A percentile compares a stretch with the other conserved stretches of the same genome.
phyloP scores from a whole-genome alignment of 2,329 filamentous ascomycete species.

The Cercospora beticola region DNA sequence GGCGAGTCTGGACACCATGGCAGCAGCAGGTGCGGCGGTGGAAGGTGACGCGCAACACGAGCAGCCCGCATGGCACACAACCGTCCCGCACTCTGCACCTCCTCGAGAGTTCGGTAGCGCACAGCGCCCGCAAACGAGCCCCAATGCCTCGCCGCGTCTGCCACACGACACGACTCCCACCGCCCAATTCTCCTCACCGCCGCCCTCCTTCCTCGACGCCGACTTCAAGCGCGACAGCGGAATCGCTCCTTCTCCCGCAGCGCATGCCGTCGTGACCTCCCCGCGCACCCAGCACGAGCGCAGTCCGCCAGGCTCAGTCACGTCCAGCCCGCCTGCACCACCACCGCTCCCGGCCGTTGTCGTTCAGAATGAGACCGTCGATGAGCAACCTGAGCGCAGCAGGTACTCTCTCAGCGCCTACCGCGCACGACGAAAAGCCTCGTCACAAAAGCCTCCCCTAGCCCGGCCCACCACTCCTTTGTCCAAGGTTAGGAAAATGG shows the following conservation, averaged over 20 bases:
- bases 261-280: constrained; percentile 23
- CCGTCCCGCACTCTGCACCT: not conserved
- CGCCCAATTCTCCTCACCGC: not conserved
- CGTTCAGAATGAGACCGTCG: constrained; percentile 40
- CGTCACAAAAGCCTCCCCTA: not conserved
- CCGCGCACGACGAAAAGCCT: not conserved
- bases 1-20: constrained; percentile 5
- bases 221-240: constrained; percentile 37
- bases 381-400: constrained; percentile 21
- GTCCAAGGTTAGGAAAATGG: constrained; percentile 20
- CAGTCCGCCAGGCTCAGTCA: not conserved
- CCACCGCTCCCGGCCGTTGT: constrained; percentile 46
- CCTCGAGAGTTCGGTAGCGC: not conserved
- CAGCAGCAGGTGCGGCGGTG: not conserved
- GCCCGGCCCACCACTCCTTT: constrained; percentile 14
- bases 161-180: not conserved
- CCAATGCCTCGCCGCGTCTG: not conserved
- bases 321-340: not conserved
- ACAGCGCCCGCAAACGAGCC: not conserved
- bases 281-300: not conserved
- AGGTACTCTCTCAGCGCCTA: constrained; percentile 11
- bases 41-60: not conserved
- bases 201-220: not conserved
- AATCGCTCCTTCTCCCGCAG: constrained; percentile 33
- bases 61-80: not conserved